Evolutionary conservation across 1,284 basidiomycete species (phyloP), one percentile per base, ranked within the genome.

Genomic region (Cryptococcus sp.): DNA sequence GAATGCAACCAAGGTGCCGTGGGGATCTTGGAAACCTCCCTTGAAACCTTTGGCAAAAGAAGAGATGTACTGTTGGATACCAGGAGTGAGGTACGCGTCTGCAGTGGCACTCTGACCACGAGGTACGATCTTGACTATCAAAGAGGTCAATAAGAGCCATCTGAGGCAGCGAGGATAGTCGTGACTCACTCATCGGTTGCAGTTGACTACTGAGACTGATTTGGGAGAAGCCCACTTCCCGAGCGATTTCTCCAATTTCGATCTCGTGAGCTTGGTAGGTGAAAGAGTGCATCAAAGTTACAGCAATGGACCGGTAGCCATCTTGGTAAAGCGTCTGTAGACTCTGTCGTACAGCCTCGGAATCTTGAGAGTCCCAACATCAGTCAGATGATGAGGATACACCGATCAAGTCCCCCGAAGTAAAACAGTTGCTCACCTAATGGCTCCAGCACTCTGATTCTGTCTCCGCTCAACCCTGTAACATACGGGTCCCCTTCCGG

Each of bases 1-100:
- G 69, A 80, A 80, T 44, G 75, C 69, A 22, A 80, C 73, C 52
- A 75, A 68, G 37, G 73, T 66, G 10, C 71, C 67, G 17, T 68
- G 74, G 10, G 74, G 57, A 20, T 70, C 63, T 22, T 39, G 16
- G 19, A 65, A 69, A 52, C 78, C 77, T 7, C 73, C 70, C 26
- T 76, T 67, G 49, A 81, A 70, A 15, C 76, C 72, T 0, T 66
- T 61, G 8, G 75, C 73, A 56, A 81, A 81, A 5, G 79, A 78
- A 37, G 67, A 63, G 55, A 80, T 80, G 66, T 73, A 73, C 25
- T 79, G 63, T 29, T 77, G 70, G 11, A 80, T 73, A 0, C 80
- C 76, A 0, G 81, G 81, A 0, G 81, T 82, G 47, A 82, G 73
- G 62, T 83, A 83, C 5, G 82, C 81, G 59, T 83, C 82, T 6